Percentiles rank a stretch among this genome's conserved stretches.
These are phyloP conservation scores for Yamadazyma paraphyllophila DNA, from an alignment of 805 yeast species.

Conservation along the genomic window DNA sequence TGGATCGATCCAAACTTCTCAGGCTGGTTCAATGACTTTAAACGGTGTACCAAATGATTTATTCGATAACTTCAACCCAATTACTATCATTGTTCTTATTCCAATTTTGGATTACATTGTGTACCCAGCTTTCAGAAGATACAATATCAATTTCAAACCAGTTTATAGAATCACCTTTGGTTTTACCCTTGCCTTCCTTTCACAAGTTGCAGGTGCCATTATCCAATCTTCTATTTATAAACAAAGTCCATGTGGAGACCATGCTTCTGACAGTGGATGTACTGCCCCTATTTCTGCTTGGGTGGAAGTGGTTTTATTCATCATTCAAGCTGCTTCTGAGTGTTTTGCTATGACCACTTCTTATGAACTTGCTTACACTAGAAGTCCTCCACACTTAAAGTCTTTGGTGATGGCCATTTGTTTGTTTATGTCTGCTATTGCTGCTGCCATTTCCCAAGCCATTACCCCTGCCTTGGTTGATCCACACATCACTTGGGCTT, in stretches of 20 bases:
- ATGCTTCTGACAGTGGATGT: constrained; percentile 35
- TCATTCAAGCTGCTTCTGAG: constrained; percentile 45
- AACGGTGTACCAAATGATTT: constrained; percentile 57
- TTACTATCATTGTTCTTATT: constrained; percentile 50
- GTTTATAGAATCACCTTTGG: constrained; percentile 47
- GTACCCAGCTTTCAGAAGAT: constrained; percentile 48
- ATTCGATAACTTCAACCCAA: constrained; percentile 53
- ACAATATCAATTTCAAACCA: constrained; percentile 41
- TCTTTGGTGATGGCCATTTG: constrained; percentile 49
- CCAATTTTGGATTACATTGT: constrained; percentile 48
- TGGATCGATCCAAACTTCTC: constrained; percentile 48
- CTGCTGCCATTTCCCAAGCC: constrained; percentile 47
- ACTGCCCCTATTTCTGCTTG: constrained; percentile 33
- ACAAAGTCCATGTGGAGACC: constrained; percentile 51
- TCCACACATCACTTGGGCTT: constrained; percentile 42
- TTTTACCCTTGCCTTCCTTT: constrained; percentile 44
- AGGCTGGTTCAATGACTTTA: constrained; percentile 53
- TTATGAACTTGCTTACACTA: constrained; percentile 53
- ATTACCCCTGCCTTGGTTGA: constrained; percentile 41
- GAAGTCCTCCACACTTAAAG: constrained; percentile 50
- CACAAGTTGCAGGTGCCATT: constrained; percentile 50
- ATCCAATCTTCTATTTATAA: constrained; percentile 47
- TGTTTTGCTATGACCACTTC: constrained; percentile 52
- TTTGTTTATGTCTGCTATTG: constrained; percentile 44
- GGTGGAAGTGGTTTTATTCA: constrained; percentile 14